These are phyloP conservation scores for Neolentinus lepideus DNA, from an alignment of 1,284 basidiomycete species.

Conservation along the genomic window DNA sequence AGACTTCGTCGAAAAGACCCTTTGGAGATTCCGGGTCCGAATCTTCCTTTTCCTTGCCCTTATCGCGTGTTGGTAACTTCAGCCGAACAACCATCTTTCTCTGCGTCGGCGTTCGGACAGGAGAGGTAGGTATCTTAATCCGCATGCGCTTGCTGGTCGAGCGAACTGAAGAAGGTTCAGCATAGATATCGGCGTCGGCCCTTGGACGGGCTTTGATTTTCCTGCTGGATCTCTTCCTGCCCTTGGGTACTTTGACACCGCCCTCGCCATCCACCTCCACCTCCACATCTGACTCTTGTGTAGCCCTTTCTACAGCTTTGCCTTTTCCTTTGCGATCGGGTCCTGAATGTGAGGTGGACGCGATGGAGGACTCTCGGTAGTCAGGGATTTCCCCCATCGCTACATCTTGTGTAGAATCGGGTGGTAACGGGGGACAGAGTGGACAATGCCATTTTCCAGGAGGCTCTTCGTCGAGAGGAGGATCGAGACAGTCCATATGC, in stretches of 20 bases:
- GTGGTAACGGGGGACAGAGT: constrained; percentile 35
- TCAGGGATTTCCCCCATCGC: not conserved
- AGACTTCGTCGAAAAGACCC: constrained; percentile 80
- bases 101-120: constrained; percentile 18
- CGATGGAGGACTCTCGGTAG: not conserved
- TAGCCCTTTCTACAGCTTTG: constrained; percentile 7
- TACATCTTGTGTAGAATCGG: not conserved
- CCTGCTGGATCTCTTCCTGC: constrained; percentile 9
- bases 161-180: constrained; percentile 23
- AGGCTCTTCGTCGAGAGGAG: constrained; percentile 65
- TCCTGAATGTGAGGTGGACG: not conserved
- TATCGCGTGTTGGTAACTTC: constrained; percentile 41
- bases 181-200: constrained; percentile 14
- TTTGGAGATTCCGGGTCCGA: constrained; percentile 32
- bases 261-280: constrained; percentile 13
- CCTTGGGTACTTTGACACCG: not conserved
- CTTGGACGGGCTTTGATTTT: constrained; percentile 25
- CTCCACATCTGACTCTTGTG: not conserved
- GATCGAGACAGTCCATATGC: constrained; percentile 86
- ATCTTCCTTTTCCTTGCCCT: constrained; percentile 58
- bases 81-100: constrained; percentile 36
- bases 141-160: constrained; percentile 17
- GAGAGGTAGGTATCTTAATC: constrained; percentile 10
- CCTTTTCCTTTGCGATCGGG: constrained; percentile 2
- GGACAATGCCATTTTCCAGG: constrained; percentile 76